Conservation (phyloP, 768 basidiomycete genomes). For the Rhizopogon sp. region DNA sequence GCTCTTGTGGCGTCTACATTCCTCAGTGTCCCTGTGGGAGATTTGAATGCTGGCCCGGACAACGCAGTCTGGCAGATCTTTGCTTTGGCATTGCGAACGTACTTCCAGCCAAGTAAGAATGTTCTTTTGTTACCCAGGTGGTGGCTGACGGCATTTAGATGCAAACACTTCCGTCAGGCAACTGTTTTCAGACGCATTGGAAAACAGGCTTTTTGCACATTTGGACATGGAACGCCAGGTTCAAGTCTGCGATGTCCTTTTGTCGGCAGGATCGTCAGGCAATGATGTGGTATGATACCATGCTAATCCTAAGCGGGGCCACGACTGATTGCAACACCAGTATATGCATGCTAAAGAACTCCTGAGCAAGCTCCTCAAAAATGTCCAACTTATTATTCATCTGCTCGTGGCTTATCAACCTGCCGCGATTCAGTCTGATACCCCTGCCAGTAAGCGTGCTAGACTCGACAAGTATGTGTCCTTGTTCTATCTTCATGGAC, state of each 20-base stretch:
- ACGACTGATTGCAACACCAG: constrained; percentile 21
- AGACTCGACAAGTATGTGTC: constrained; percentile 48
- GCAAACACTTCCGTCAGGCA: constrained; percentile 31
- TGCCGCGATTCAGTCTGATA: constrained; percentile 29
- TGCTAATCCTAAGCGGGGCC: background rate
- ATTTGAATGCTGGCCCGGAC: constrained; percentile 40
- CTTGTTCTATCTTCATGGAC: background rate
- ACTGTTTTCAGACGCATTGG: constrained; percentile 40
- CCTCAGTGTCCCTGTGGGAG: constrained; percentile 39
- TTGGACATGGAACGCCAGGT: constrained; percentile 51
- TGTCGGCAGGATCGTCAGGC: constrained; percentile 46
- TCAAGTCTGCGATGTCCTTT: constrained; percentile 49
- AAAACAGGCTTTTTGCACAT: constrained; percentile 49
- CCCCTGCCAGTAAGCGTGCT: constrained; percentile 59
- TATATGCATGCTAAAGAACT: constrained; percentile 43
- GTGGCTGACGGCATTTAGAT: constrained; percentile 27
- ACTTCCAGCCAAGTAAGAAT: constrained; percentile 43
- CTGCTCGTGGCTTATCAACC: constrained; percentile 51
- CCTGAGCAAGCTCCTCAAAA: constrained; percentile 42
- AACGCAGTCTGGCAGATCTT: constrained; percentile 48
- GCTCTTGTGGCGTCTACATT: constrained; percentile 42
- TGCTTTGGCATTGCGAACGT: constrained; percentile 35
- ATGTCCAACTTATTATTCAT: constrained; percentile 47
- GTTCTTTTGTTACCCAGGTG: background rate
- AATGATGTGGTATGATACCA: constrained; percentile 40